Base-by-base conservation (phyloP, 2,329 filamentous ascomycete genomes). In the Trichoderma koningiopsis region DNA sequence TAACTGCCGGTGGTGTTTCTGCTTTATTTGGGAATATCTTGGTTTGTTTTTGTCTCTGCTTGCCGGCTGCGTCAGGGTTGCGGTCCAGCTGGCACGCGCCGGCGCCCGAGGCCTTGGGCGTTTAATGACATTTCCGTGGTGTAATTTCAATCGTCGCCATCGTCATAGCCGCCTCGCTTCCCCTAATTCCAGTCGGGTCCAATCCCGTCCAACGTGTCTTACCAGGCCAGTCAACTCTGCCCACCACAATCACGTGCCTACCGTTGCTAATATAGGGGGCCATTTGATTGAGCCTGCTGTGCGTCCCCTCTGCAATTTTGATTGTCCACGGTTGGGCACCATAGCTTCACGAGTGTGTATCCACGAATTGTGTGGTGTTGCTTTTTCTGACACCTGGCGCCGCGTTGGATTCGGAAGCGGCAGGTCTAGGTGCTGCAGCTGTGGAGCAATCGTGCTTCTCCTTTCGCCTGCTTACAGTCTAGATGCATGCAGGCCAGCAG, bases 111-210 rank as follows among this genome's bases (percentile, higher is more conserved):
- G 35, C 33, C 43, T 22, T 58, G 55, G 40, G 56, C 56, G 57
- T 68, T 68, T 68, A 68, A 61, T 60, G 65, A 68, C 65, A 31
- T 61, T 43, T 16, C 57, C 57, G 33, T 27, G 22, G 49, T 68
- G 56, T 61, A 68, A 68, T 68, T 61, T 68, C 64, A 67, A 35
- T 49, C 14, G 57, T 68, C n/a, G 40, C 31, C 56, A 68, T 61
- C 65, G 65, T 68, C 65, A 68, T 68, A 60, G 58, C 65, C 65
- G 49, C 64, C 52, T 68, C 58, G 58, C 65, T 56, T 68, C 65
- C 65, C 65, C 65, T 68, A 61, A 68, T 68, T 67, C 64, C 53
- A 57, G 37, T 57, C 35, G 47, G 47, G 47, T 6, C 29, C 27
- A 61, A 61, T 40, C 16, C 52, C 29, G 57, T 68, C 58, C 40